A percentile compares a stretch with the other conserved stretches of the same genome.
These are phyloP conservation scores for Melaleuca alternifolia DNA, from an alignment of 345 rosid genomes.

Conservation along the genomic window DNA sequence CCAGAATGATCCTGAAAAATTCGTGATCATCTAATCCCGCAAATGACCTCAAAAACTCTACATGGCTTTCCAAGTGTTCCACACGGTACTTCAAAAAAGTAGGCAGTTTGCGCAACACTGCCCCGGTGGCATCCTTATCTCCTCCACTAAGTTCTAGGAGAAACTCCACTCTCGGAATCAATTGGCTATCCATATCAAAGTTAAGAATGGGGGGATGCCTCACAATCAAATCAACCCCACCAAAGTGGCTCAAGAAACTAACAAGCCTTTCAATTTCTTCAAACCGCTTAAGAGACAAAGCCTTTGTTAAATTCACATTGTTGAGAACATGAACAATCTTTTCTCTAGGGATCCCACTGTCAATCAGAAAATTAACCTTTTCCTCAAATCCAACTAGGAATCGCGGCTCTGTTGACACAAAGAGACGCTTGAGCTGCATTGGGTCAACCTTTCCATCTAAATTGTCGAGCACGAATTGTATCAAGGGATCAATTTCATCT, in stretches of 20 bases:
- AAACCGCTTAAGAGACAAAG: conserved; percentile 40
- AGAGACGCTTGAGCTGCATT: conserved; percentile 29
- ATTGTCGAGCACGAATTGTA: conserved; percentile 32
- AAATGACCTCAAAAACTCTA: conserved; percentile 46
- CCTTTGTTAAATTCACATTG: conserved; percentile 48
- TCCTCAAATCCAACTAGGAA: conserved; percentile 28
- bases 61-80: conserved; percentile 45
- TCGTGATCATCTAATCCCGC: conserved; percentile 48
- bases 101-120: conserved; percentile 49
- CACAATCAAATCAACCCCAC: conserved; percentile 38
- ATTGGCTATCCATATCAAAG: conserved; percentile 45
- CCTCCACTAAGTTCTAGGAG: conserved; percentile 57
- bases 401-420: conserved; percentile 35
- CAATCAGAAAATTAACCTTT: conserved; percentile 20
- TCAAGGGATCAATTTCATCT: conserved; percentile 33
- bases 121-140: conserved; percentile 44
- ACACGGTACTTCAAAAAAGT: conserved; percentile 42
- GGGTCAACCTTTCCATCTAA: conserved; percentile 43
- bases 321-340: conserved; percentile 49
- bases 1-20: conserved; percentile 54
- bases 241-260: conserved; percentile 44
- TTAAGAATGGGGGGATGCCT: conserved; percentile 51
- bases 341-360: conserved; percentile 31
- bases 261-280: conserved; percentile 50
- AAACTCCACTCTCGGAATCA: conserved; percentile 51